Percentiles rank a stretch among this genome's conserved stretches.
These are phyloP conservation scores for Bertia moriformis DNA, from an alignment of 2,329 filamentous ascomycete species.

Conservation along the genomic window DNA sequence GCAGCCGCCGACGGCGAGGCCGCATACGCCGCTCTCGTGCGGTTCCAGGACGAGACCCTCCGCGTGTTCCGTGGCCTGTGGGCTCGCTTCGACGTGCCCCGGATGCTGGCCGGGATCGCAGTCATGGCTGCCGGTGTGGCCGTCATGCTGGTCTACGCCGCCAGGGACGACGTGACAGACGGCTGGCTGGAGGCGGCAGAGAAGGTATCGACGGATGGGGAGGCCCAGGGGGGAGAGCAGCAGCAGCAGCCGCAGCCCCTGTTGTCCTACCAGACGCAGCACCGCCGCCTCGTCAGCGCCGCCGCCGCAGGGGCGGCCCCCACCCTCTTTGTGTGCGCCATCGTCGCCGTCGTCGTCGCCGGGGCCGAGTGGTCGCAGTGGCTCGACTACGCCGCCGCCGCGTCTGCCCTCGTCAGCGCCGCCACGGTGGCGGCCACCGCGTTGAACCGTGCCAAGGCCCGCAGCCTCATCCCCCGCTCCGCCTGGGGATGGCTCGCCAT, in stretches of 20 bases:
- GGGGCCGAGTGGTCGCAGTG: conserved; percentile 10
- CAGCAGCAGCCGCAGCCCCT: conserved; percentile 11
- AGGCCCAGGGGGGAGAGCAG: conserved; percentile 17
- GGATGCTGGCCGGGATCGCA: conserved; percentile 68
- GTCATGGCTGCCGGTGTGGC: conserved; percentile 57
- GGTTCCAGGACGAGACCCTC: conserved; percentile 69
- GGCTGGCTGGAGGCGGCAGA: conserved; percentile 24
- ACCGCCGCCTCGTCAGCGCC: conserved; percentile 21
- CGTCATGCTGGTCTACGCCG: conserved; percentile 60
- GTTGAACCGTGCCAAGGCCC: conserved; percentile 23
- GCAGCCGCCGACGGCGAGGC: conserved; percentile 31
- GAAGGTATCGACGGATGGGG: conserved; percentile 31
- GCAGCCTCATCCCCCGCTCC: conserved; percentile 48
- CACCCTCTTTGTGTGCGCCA: no score
- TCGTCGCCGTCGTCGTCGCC: conserved; percentile 17
- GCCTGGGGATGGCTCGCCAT: conserved; percentile 81
- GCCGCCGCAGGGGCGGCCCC: conserved; percentile 18
- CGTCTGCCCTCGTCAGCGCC: conserved; percentile 28
- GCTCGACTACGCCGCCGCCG: conserved; percentile 17
- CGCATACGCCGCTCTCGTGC: conserved; percentile 43
- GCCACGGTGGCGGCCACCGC: conserved; percentile 23
- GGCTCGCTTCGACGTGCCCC: conserved; percentile 78
- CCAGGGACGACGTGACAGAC: conserved; percentile 37
- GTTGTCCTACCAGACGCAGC: conserved; percentile 21
- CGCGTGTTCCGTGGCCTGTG: conserved; percentile 70